Evolutionary conservation across 192 early-diverging fungal species (phyloP).

Genomic region (Coemansia sp.): DNA sequence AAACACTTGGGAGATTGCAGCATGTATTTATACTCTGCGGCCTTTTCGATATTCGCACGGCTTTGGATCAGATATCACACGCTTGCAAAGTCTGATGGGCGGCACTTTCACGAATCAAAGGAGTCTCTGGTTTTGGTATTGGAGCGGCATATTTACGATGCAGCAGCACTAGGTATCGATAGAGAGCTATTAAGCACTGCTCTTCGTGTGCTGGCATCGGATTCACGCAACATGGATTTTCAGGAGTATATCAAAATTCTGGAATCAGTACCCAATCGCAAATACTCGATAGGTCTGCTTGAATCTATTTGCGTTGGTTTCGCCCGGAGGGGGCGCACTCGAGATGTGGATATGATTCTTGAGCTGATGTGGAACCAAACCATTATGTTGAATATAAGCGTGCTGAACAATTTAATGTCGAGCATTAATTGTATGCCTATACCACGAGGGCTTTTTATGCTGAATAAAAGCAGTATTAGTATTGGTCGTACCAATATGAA

Average conservation of each 20-base stretch:
- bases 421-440: conserved; percentile 2
- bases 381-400: neutral
- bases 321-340: conserved; percentile 7
- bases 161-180: conserved; percentile 7
- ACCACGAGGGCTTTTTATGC: neutral
- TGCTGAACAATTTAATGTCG: conserved; percentile 17
- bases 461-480: neutral
- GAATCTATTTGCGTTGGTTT: conserved; percentile 34
- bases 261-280: neutral
- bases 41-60: conserved; percentile 8
- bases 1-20: neutral
- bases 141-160: conserved; percentile 10
- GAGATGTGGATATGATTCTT: conserved; percentile 19
- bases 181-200: conserved; percentile 5
- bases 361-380: conserved; percentile 10
- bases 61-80: conserved; percentile 12
- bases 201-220: conserved; percentile 22
- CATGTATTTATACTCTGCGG: neutral
- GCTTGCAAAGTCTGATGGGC: neutral
- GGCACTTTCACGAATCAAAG: neutral
- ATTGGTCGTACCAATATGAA: neutral
- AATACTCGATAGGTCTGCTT: neutral
- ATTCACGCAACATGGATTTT: neutral
- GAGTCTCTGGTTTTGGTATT: conserved; percentile 11
- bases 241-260: conserved; percentile 18